These are phyloP conservation scores for Termitomyces sp. DNA, from an alignment of 768 basidiomycete genomes.

Conservation along the genomic window DNA sequence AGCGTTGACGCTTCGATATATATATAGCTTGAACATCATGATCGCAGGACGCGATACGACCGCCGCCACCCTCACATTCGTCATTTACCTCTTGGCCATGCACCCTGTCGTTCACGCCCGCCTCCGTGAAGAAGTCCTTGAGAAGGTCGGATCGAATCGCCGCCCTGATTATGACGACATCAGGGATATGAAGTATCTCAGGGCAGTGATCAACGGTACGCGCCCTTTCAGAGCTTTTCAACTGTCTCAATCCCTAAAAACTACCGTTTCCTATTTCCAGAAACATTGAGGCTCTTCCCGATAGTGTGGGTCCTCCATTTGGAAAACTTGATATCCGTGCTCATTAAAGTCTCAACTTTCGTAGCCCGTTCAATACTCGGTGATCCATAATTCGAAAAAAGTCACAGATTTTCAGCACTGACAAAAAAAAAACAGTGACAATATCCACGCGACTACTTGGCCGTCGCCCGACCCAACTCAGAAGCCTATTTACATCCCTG, in stretches of 20 bases:
- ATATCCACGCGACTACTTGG: slow-evolving; percentile 45
- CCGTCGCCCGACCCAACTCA: slow-evolving; percentile 40
- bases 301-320: slow-evolving; percentile 37
- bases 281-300: slow-evolving; percentile 56
- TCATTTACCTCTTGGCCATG: slow-evolving; percentile 45
- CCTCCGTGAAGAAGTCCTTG: slow-evolving; percentile 55
- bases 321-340: not conserved
- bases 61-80: slow-evolving; percentile 40
- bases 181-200: slow-evolving; percentile 58
- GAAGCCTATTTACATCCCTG: slow-evolving; percentile 53
- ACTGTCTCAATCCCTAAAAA: not conserved
- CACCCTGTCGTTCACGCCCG: slow-evolving; percentile 44
- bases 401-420: not conserved
- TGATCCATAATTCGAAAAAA: slow-evolving; percentile 12
- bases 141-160: slow-evolving; percentile 43
- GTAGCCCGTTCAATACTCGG: slow-evolving; percentile 50
- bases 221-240: no score
- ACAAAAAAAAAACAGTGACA: slow-evolving; percentile 32
- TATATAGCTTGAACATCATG: slow-evolving; percentile 40
- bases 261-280: slow-evolving; percentile 20
- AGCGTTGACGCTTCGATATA: not conserved
- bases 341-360: not conserved
- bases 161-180: slow-evolving; percentile 56
- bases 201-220: slow-evolving; percentile 63
- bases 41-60: slow-evolving; percentile 48